A percentile compares a stretch with the other conserved stretches of the same genome.
These are phyloP conservation scores for Colletotrichum spaethianum DNA, from an alignment of 2,329 filamentous ascomycete genomes.

Conservation along the genomic window DNA sequence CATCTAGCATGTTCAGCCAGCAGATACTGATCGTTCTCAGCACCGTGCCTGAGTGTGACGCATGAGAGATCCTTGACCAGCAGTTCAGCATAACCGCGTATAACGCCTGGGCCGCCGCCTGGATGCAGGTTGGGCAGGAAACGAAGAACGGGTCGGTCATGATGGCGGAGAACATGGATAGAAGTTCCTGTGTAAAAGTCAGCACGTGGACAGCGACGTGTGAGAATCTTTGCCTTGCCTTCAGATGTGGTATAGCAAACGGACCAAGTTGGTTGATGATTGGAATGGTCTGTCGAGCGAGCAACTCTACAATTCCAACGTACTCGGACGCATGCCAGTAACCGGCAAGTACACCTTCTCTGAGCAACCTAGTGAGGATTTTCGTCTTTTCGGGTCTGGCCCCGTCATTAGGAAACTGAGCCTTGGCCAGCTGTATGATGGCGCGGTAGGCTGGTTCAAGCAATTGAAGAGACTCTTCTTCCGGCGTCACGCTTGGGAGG, in stretches of 20 bases:
- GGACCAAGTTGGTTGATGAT: conserved; percentile 73
- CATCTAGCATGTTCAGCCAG: conserved; percentile 71
- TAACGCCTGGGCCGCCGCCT: conserved; percentile 67
- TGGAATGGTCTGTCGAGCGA: conserved; percentile 65
- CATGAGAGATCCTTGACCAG: conserved; percentile 75
- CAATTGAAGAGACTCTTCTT: conserved; percentile 76
- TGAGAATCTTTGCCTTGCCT: conserved; percentile 57
- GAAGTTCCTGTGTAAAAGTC: conserved; percentile 64
- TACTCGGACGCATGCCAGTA: conserved; percentile 73
- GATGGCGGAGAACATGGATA: conserved; percentile 76
- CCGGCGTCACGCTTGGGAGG: conserved; percentile 83
- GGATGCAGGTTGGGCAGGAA: conserved; percentile 66
- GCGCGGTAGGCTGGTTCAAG: conserved; percentile 77
- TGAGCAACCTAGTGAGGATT: conserved; percentile 68
- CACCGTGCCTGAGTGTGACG: conserved; percentile 73
- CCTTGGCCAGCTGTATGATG: conserved; percentile 71
- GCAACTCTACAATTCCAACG: conserved; percentile 67
- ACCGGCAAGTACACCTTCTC: conserved; percentile 68
- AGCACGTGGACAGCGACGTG: conserved; percentile 9
- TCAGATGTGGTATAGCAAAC: conserved; percentile 76
- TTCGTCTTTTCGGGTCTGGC: conserved; percentile 49
- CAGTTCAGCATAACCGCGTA: conserved; percentile 72
- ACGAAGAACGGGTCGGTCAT: conserved; percentile 79
- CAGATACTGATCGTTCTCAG: conserved; percentile 73
- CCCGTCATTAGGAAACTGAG: conserved; percentile 47